Evolutionary conservation across 2,329 filamentous ascomycete species (phyloP).

Genomic region (Nemania sp.): DNA sequence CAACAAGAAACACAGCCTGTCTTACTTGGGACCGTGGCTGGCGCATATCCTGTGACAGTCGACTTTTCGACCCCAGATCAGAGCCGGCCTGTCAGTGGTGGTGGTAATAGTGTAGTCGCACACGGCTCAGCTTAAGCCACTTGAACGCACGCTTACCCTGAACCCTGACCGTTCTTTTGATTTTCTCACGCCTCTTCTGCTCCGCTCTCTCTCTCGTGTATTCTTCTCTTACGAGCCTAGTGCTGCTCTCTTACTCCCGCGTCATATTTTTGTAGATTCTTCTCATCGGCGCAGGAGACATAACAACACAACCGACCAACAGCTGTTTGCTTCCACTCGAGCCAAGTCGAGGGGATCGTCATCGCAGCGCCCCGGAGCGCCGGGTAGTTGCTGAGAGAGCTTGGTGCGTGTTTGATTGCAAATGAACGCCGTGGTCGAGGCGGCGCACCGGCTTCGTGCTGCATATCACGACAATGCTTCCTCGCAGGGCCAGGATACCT

Average conservation of each 20-base stretch:
- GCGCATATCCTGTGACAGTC: slow-evolving; percentile 12
- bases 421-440: slow-evolving; percentile 27
- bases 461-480: slow-evolving; percentile 33
- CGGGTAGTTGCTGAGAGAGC: slow-evolving; percentile 25
- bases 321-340: neutral
- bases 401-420: slow-evolving; percentile 19
- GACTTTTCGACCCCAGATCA: slow-evolving; percentile 1
- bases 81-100: too few relatives aligned
- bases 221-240: slow-evolving; percentile 10
- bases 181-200: slow-evolving; percentile 8
- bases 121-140: slow-evolving; percentile 17
- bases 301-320: neutral
- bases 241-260: slow-evolving; percentile 9
- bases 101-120: slow-evolving; percentile 7
- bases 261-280: neutral
- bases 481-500: slow-evolving; percentile 31
- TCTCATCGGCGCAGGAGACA: neutral
- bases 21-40: slow-evolving; percentile 14
- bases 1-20: slow-evolving; percentile 21
- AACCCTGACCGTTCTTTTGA: slow-evolving; percentile 6
- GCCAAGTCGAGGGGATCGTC: slow-evolving; percentile 5
- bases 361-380: slow-evolving; percentile 7
- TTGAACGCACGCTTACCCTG: slow-evolving; percentile 3
- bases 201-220: slow-evolving; percentile 2
- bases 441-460: slow-evolving; percentile 16